Evolutionary conservation across 306 rosid species (phyloP).

Genomic region (Malus sieversii): DNA sequence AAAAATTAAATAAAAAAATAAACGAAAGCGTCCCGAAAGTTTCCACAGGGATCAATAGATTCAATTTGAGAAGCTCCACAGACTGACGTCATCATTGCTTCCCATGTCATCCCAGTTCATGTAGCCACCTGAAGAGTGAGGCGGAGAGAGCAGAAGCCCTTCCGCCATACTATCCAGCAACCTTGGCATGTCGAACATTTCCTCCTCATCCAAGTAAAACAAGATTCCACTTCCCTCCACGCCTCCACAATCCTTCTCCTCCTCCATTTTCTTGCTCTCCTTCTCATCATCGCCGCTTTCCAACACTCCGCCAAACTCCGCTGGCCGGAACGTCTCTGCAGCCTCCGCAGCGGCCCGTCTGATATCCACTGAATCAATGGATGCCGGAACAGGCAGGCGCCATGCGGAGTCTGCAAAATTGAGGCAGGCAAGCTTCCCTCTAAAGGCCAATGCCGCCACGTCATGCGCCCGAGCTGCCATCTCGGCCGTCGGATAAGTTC

Average conservation of each 20-base stretch:
- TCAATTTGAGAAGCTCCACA: neutral
- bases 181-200: conserved; percentile 25
- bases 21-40: neutral
- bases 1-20: too few species aligned
- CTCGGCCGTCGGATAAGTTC: conserved; percentile 65
- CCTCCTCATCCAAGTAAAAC: conserved; percentile 26
- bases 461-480: conserved; percentile 94
- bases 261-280: neutral
- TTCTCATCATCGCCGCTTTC: neutral
- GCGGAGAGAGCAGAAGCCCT: conserved; percentile 48
- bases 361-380: conserved; percentile 41
- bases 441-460: conserved; percentile 55
- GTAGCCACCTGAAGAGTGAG: neutral
- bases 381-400: conserved; percentile 39
- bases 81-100: neutral
- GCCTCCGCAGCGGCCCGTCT: conserved; percentile 51
- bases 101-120: conserved; percentile 23
- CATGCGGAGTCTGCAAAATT: conserved; percentile 68
- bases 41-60: neutral
- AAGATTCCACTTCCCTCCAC: neutral
- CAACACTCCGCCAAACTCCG: neutral
- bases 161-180: conserved; percentile 42
- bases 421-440: conserved; percentile 60
- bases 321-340: conserved; percentile 32
- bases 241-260: neutral